Percentiles rank a stretch among this genome's conserved stretches.
Evolutionary conservation across 2,329 filamentous ascomycete species (phyloP).

Genomic region (Cordyceps fumosorosea): DNA sequence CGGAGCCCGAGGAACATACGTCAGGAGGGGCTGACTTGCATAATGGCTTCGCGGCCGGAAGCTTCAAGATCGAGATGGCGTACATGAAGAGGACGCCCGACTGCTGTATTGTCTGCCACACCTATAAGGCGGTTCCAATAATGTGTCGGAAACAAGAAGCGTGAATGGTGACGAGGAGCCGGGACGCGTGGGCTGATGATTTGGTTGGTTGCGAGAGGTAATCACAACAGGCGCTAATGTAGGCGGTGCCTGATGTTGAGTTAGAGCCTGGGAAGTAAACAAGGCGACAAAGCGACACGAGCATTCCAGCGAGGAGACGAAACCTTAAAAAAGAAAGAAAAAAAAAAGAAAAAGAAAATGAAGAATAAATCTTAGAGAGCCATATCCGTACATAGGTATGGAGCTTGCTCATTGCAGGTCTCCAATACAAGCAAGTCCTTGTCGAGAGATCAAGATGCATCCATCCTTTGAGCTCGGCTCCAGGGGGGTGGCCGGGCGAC

Average conservation of each 20-base stretch:
- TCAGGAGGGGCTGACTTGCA: constrained; percentile 1
- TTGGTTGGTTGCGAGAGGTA: not conserved
- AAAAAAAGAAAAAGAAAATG: not conserved
- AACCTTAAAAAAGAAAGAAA: not conserved
- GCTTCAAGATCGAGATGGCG: constrained; percentile 7
- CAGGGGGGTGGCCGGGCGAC: constrained; percentile 1
- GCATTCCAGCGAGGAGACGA: not conserved
- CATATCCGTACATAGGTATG: not conserved
- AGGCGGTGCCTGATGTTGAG: too few species aligned
- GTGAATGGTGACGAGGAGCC: not conserved
- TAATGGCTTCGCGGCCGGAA: not conserved
- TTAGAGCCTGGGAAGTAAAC: not conserved
- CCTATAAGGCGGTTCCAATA: not conserved
- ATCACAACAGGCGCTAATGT: too few species aligned
- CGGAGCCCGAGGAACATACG: not conserved
- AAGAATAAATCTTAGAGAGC: too few species aligned
- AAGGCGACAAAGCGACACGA: not conserved
- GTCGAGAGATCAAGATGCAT: not conserved
- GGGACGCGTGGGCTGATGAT: constrained; percentile 1
- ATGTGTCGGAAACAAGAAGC: not conserved
- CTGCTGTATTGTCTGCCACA: not conserved
- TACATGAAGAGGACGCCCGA: not conserved
- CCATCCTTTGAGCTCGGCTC: not conserved
- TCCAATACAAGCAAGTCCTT: not conserved
- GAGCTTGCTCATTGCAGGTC: not conserved